Conservation (phyloP, 2,329 filamentous ascomycete species). For the Parafenestella ontariensis region DNA sequence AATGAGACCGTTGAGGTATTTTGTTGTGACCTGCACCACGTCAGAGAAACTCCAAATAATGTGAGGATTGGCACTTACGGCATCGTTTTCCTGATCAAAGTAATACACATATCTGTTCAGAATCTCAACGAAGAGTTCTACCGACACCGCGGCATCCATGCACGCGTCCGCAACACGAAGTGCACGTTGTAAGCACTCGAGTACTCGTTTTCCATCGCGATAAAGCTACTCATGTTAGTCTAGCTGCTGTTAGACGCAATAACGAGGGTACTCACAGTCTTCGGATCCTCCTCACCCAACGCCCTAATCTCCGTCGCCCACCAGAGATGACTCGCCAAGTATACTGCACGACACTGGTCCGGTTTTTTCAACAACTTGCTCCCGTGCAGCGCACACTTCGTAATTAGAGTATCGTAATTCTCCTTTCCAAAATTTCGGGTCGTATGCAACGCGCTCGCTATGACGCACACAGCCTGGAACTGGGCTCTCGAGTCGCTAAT, state of each 20-base stretch:
- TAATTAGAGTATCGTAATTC: conserved; percentile 98
- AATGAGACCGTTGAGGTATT: conserved; percentile 97
- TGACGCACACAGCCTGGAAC: conserved; percentile 96
- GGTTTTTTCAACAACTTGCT: conserved; percentile 98
- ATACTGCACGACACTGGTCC: conserved; percentile 96
- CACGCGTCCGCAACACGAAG: conserved; percentile 96
- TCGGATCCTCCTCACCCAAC: conserved; percentile 80
- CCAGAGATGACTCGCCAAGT: conserved; percentile 95
- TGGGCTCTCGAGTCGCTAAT: conserved; percentile 95
- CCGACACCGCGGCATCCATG: conserved; percentile 97
- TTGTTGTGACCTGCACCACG: conserved; percentile 77
- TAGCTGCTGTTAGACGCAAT: background rate
- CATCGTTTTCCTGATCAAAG: conserved; percentile 98
- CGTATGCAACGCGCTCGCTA: conserved; percentile 86
- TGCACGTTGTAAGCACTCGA: conserved; percentile 94
- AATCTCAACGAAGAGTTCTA: conserved; percentile 98
- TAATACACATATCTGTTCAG: conserved; percentile 98
- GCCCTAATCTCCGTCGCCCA: conserved; percentile 88
- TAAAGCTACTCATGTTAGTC: conserved; percentile 67
- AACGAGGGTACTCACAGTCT: conserved; percentile 65
- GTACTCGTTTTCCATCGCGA: conserved; percentile 93
- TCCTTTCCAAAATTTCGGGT: conserved; percentile 92
- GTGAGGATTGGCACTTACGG: conserved; percentile 63
- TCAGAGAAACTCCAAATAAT: conserved; percentile 7
- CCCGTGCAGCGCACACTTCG: conserved; percentile 94